Conservation (phyloP, 2,329 filamentous ascomycete genomes). For the Lachnellula cervina region DNA sequence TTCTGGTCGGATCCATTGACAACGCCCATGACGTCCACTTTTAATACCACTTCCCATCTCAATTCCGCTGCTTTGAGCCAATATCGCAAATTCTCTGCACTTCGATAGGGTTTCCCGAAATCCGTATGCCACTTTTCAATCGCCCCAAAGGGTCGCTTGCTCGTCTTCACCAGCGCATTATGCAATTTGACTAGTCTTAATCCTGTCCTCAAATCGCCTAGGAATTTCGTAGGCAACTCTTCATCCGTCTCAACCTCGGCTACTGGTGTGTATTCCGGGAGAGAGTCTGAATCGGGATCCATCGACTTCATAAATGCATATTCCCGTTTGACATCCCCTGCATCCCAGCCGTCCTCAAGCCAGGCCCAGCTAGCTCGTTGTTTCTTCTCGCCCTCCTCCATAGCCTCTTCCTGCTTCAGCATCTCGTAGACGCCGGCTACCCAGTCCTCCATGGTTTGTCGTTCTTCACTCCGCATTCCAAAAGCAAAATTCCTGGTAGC, state of each 20-base stretch:
- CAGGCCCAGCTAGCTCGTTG: conserved; percentile 71
- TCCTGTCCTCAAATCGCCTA: conserved; percentile 71
- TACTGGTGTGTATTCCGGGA: conserved; percentile 65
- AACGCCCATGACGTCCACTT: conserved; percentile 79
- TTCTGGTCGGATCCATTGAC: conserved; percentile 66
- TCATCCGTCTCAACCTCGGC: conserved; percentile 36
- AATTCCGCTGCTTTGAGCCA: conserved; percentile 96
- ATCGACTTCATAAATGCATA: conserved; percentile 77
- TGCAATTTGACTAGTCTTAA: conserved; percentile 79
- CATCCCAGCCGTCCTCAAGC: conserved; percentile 73
- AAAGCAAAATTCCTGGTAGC: conserved; percentile 80
- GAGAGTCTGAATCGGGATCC: conserved; percentile 50
- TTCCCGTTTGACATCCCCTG: conserved; percentile 72
- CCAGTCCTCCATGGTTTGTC: conserved; percentile 72
- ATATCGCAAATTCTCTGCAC: conserved; percentile 88
- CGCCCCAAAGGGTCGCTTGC: conserved; percentile 78
- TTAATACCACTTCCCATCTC: conserved; percentile 81
- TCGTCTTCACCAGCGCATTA: conserved; percentile 82
- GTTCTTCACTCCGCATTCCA: conserved; percentile 75
- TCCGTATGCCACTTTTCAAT: conserved; percentile 90
- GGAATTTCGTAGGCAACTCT: conserved; percentile 65
- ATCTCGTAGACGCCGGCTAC: conserved; percentile 72
- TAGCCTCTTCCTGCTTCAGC: conserved; percentile 68
- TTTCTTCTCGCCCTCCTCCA: conserved; percentile 66
- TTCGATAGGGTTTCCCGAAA: conserved; percentile 88